A percentile compares a stretch with the other conserved stretches of the same genome.
Evolutionary conservation across 331 rosid genomes (phyloP).

Genomic region (Malus hybrid): DNA sequence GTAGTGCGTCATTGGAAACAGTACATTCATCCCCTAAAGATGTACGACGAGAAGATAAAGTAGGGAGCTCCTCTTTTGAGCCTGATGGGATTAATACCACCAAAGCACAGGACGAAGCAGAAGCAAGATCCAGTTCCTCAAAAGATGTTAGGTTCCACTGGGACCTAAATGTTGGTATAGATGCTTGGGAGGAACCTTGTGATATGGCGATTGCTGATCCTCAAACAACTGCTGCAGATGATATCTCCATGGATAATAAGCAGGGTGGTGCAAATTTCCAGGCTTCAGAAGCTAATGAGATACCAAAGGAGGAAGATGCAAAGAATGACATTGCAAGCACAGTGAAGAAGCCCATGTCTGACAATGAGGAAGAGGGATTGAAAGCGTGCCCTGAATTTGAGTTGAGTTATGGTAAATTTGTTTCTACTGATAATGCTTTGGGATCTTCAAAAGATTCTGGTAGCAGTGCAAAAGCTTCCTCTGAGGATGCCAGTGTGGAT

Average conservation of each 20-base stretch:
- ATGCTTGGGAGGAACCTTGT: slow-evolving; percentile 30
- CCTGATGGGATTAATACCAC: neutral
- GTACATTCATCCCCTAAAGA: neutral
- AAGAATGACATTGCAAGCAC: slow-evolving; percentile 4
- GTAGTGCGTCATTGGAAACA: neutral
- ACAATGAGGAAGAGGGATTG: neutral
- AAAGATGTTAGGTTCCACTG: slow-evolving; percentile 32
- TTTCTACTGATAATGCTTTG: neutral
- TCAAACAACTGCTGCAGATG: slow-evolving; percentile 9
- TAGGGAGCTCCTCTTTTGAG: neutral
- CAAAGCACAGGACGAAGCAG: neutral
- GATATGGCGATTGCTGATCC: neutral
- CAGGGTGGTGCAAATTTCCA: neutral
- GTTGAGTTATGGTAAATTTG: neutral
- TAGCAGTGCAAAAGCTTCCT: neutral
- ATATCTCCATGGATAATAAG: neutral
- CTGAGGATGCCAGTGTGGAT: neutral
- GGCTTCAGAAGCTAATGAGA: slow-evolving; percentile 9
- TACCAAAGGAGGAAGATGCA: neutral
- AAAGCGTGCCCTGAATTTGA: slow-evolving; percentile 7
- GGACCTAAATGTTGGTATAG: slow-evolving; percentile 32
- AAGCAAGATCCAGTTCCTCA: slow-evolving; percentile 5
- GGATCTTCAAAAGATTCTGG: slow-evolving; percentile 6
- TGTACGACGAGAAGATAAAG: neutral
- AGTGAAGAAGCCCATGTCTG: slow-evolving; percentile 2